Evolutionary conservation across 2,329 filamentous ascomycete genomes (phyloP).

Genomic region (Pleurostoma richardsiae): DNA sequence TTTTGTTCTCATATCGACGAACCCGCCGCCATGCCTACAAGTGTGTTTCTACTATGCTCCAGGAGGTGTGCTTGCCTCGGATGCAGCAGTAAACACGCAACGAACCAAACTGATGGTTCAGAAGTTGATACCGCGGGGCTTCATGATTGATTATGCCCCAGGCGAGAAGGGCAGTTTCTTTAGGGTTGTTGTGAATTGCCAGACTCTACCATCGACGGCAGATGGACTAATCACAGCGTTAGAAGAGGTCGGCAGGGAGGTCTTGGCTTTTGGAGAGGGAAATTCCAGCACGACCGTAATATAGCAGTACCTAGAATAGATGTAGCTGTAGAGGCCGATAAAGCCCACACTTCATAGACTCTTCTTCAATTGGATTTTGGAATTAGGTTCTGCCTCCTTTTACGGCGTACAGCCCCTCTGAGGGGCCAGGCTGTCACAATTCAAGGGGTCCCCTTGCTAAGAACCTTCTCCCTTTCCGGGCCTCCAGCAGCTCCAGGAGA

Average conservation of each 20-base stretch:
- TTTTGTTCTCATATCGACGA: constrained; percentile 68
- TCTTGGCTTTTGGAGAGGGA: background rate
- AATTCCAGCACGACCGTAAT: too few relatives aligned
- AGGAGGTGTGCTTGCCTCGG: constrained; percentile 39
- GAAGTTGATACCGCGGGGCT: constrained; percentile 43
- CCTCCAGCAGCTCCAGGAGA: too few relatives aligned
- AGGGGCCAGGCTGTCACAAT: too few relatives aligned
- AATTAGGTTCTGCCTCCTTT: too few relatives aligned
- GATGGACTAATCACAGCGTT: constrained; percentile 49
- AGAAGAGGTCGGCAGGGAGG: constrained; percentile 35
- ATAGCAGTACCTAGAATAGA: too few relatives aligned
- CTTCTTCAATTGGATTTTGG: too few relatives aligned
- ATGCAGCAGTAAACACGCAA: constrained; percentile 39
- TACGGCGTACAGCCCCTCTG: too few relatives aligned
- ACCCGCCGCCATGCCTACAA: constrained; percentile 83
- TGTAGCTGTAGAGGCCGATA: too few relatives aligned
- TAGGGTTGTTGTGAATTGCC: constrained; percentile 54
- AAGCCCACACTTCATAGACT: too few relatives aligned
- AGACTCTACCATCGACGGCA: constrained; percentile 47
- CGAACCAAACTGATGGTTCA: constrained; percentile 43
- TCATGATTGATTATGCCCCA: constrained; percentile 59
- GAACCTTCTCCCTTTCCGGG: too few relatives aligned
- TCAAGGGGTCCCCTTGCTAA: too few relatives aligned
- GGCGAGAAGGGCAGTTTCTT: constrained; percentile 52
- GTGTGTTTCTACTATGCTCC: constrained; percentile 89